Percentiles rank a stretch among this genome's conserved stretches.
Evolutionary conservation across 805 yeast species (phyloP).

Genomic region (Myxozyma vanderwaltii): DNA sequence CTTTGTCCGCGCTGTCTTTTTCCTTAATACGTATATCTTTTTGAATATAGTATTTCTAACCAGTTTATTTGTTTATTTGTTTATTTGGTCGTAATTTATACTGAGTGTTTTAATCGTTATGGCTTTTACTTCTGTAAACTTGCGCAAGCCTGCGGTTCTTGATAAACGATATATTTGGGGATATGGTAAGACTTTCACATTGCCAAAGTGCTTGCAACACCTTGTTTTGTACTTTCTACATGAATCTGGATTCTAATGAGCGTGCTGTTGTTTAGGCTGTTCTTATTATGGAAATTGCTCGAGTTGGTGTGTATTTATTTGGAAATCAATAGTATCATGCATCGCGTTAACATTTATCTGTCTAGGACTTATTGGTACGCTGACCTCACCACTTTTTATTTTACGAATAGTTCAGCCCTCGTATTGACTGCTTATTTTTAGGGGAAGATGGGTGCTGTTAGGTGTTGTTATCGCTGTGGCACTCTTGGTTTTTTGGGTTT

Average conservation of each 20-base stretch:
- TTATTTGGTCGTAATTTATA: too few species aligned
- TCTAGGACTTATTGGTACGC: slow-evolving; percentile 27
- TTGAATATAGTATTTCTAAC: too few species aligned
- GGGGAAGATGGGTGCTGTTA: slow-evolving; percentile 31
- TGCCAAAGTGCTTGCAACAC: background rate
- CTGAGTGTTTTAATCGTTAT: too few species aligned
- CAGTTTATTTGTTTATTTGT: too few species aligned
- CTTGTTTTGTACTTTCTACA: background rate
- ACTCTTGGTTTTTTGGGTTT: slow-evolving; percentile 11
- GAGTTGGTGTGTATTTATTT: slow-evolving; percentile 13
- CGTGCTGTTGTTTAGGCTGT: slow-evolving; percentile 8
- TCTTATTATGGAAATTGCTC: slow-evolving; percentile 23
- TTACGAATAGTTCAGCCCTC: too few species aligned
- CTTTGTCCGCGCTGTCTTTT: too few species aligned
- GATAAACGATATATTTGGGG: background rate
- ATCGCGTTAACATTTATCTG: background rate
- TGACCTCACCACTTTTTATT: too few species aligned
- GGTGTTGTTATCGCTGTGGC: slow-evolving; percentile 19
- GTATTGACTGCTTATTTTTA: too few species aligned
- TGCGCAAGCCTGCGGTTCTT: background rate
- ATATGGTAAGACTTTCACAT: background rate
- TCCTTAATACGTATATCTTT: too few species aligned
- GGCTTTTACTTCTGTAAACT: background rate
- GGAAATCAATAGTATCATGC: background rate
- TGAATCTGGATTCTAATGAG: too few species aligned